A percentile compares a stretch with the other conserved stretches of the same genome.
Conservation (phyloP, 2,329 filamentous ascomycete genomes). For the Pseudogymnoascus sp. region DNA sequence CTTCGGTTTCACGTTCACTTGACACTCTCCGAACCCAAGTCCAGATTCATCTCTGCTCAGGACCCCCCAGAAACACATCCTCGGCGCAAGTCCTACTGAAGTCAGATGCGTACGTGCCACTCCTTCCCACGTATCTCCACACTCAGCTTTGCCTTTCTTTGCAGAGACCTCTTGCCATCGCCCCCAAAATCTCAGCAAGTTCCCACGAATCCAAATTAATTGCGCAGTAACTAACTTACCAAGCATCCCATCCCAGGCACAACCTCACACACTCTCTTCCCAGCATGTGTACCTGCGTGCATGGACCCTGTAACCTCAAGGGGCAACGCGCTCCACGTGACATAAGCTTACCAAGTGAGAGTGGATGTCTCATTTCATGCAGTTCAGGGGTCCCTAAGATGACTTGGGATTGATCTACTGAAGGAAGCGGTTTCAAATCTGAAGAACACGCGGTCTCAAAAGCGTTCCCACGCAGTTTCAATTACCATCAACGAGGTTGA, state of each 20-base stretch:
- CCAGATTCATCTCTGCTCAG: too few relatives aligned
- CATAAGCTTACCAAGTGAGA: constrained; percentile 1
- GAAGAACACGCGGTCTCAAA: not conserved
- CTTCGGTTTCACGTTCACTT: too few relatives aligned
- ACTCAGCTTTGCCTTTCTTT: too few relatives aligned
- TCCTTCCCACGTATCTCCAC: too few relatives aligned
- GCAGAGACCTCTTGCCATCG: too few relatives aligned
- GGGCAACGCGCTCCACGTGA: not conserved
- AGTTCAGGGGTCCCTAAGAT: not conserved
- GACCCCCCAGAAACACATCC: too few relatives aligned
- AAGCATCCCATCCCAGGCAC: not conserved
- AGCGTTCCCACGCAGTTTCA: not conserved
- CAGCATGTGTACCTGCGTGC: not conserved
- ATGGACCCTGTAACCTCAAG: not conserved
- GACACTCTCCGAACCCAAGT: too few relatives aligned
- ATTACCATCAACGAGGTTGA: not conserved
- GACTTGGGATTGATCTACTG: not conserved
- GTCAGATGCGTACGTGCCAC: too few relatives aligned
- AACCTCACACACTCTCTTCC: too few relatives aligned
- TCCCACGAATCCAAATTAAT: not conserved
- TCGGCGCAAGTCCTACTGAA: too few relatives aligned
- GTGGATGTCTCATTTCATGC: constrained; percentile 5
- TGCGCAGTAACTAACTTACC: not conserved
- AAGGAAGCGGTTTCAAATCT: not conserved
- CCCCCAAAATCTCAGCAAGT: too few relatives aligned